These are phyloP conservation scores for Leccinum rimulosum DNA, from an alignment of 768 basidiomycete species.

Conservation along the genomic window DNA sequence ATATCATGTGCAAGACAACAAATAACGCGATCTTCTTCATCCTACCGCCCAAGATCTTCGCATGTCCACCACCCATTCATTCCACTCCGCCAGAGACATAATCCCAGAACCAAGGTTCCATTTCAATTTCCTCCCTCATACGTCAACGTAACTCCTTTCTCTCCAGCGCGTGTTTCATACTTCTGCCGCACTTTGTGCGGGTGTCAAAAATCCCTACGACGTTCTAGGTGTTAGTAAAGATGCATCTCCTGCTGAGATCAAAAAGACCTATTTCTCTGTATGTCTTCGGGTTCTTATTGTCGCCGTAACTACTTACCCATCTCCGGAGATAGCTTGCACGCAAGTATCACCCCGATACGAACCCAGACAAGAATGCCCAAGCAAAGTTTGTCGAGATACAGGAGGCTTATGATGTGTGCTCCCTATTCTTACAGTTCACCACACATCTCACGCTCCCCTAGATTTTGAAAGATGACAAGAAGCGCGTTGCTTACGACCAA, in stretches of 20 bases:
- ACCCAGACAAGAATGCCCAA: slow-evolving; percentile 85
- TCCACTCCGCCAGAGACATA: slow-evolving; percentile 16
- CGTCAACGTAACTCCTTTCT: slow-evolving; percentile 20
- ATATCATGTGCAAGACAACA: slow-evolving; percentile 50
- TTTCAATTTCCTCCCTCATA: slow-evolving; percentile 8
- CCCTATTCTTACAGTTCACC: slow-evolving; percentile 13
- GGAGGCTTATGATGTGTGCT: slow-evolving; percentile 89
- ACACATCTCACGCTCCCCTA: slow-evolving; percentile 35
- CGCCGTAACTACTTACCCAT: slow-evolving; percentile 14
- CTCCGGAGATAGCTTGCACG: slow-evolving; percentile 75
- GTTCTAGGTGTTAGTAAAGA: slow-evolving; percentile 87
- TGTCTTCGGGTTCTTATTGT: slow-evolving; percentile 29
- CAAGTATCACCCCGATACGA: slow-evolving; percentile 97
- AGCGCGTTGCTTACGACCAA: slow-evolving; percentile 85
- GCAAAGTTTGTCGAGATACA: slow-evolving; percentile 97
- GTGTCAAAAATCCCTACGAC: slow-evolving; percentile 82
- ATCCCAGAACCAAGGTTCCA: slow-evolving; percentile 40
- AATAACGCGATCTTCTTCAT: slow-evolving; percentile 34
- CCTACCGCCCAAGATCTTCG: slow-evolving; percentile 39
- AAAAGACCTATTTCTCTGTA: slow-evolving; percentile 96
- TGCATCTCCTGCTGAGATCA: slow-evolving; percentile 84
- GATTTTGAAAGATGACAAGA: slow-evolving; percentile 94
- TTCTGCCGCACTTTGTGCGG: slow-evolving; percentile 47
- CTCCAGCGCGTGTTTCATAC: slow-evolving; percentile 75
- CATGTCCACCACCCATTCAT: slow-evolving; percentile 23